A percentile compares a stretch with the other conserved stretches of the same genome.
Evolutionary conservation across 2,329 filamentous ascomycete species (phyloP).

Genomic region (Penicillium sp.): DNA sequence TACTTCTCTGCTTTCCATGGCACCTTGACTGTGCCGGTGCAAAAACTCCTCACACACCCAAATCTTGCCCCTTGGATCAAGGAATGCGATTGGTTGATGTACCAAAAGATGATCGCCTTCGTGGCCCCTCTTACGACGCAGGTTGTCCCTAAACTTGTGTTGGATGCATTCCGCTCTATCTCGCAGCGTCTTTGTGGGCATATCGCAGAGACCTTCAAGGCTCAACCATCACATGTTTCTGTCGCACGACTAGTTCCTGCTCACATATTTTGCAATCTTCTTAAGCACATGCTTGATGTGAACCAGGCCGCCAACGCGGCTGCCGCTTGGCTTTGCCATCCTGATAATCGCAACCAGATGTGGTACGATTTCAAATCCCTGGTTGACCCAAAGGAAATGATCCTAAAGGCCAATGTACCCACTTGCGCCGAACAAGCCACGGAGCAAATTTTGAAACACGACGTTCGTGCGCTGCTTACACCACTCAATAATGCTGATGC

Average conservation of each 20-base stretch:
- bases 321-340: constrained; percentile 86
- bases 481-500: constrained; percentile 42
- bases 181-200: constrained; percentile 79
- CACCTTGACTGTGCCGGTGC: constrained; percentile 93
- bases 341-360: constrained; percentile 91
- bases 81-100: constrained; percentile 92
- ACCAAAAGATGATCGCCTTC: constrained; percentile 95
- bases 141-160: constrained; percentile 83
- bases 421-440: constrained; percentile 41
- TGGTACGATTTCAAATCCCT: constrained; percentile 73
- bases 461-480: constrained; percentile 48
- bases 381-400: constrained; percentile 47
- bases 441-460: constrained; percentile 49
- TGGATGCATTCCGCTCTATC: constrained; percentile 85
- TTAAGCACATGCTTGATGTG: constrained; percentile 85
- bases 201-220: constrained; percentile 81
- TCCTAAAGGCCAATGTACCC: constrained; percentile 47
- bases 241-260: constrained; percentile 86
- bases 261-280: constrained; percentile 80
- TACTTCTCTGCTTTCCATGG: constrained; percentile 94
- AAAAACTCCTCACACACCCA: constrained; percentile 83
- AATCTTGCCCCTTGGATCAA: constrained; percentile 89
- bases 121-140: constrained; percentile 87
- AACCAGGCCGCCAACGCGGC: constrained; percentile 93
- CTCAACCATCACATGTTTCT: constrained; percentile 82